Conservation (phyloP, 768 basidiomycete species). For the Naganishia vishniacii region DNA sequence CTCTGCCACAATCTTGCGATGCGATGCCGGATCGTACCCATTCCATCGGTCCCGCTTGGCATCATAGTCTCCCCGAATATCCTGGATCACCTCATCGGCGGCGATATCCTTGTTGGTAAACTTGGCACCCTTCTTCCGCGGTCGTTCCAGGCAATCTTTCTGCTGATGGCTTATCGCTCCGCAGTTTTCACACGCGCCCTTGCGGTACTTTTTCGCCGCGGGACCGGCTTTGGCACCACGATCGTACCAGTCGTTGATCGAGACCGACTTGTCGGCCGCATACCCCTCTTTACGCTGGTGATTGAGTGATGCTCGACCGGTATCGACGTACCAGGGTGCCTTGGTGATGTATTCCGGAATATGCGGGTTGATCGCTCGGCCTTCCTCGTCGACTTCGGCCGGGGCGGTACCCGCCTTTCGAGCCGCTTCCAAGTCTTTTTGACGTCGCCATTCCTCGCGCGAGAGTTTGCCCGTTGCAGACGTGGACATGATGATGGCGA, state of each 20-base stretch:
- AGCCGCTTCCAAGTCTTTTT: conserved; percentile 95
- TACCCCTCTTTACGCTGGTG: conserved; percentile 67
- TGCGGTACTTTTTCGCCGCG: conserved; percentile 91
- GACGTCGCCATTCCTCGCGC: conserved; percentile 85
- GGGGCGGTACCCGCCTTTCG: conserved; percentile 98
- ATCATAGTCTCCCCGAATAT: conserved; percentile 66
- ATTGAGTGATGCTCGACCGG: conserved; percentile 82
- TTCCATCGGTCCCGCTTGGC: conserved; percentile 98
- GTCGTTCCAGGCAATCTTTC: conserved; percentile 89
- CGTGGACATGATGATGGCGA: conserved; percentile 19
- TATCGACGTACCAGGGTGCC: conserved; percentile 97
- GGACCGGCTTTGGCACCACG: conserved; percentile 66
- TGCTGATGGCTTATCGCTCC: conserved; percentile 91
- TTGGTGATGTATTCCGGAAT: conserved; percentile 99
- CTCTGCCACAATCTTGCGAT: conserved; percentile 83
- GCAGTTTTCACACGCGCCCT: conserved; percentile 98
- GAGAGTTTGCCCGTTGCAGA: conserved; percentile 72
- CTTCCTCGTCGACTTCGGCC: conserved; percentile 90
- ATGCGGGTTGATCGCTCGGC: conserved; percentile 93
- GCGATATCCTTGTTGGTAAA: conserved; percentile 84
- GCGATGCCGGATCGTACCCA: conserved; percentile 85
- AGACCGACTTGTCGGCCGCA: conserved; percentile 54
- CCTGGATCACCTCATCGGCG: conserved; percentile 83
- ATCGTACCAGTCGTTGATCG: conserved; percentile 87
- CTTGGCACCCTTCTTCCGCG: conserved; percentile 91